A percentile compares a stretch with the other conserved stretches of the same genome.
phyloP scores from a whole-genome alignment of 2,329 filamentous ascomycete genomes.

The Escovopsis sp. region DNA sequence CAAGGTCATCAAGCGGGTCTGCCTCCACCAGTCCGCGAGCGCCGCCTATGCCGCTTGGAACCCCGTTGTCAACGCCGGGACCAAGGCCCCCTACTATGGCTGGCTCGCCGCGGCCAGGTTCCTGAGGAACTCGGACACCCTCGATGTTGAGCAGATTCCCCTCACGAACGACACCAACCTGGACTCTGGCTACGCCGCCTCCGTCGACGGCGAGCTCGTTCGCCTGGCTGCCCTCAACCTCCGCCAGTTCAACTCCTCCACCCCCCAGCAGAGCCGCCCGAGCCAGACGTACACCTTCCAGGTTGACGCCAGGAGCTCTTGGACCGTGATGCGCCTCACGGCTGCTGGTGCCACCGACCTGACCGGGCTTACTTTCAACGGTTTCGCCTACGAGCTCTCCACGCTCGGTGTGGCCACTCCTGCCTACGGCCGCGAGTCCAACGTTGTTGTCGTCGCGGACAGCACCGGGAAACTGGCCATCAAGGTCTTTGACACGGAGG shows the following conservation, averaged over 20 bases:
- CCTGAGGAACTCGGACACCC: conserved; percentile 6
- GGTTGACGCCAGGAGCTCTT: conserved; percentile 4
- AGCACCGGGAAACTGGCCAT: conserved; percentile 5
- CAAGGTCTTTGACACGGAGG: conserved; percentile 8
- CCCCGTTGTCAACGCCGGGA: conserved; percentile 5
- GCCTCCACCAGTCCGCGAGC: conserved; percentile 24
- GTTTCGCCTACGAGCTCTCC: conserved; percentile 8
- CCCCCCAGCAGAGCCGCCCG: conserved; percentile 1
- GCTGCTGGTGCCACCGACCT: conserved; percentile 7
- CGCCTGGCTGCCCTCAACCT: conserved; percentile 10
- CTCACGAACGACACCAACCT: conserved; percentile 5
- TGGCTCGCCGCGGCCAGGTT: conserved; percentile 10
- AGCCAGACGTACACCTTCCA: conserved; percentile 6
- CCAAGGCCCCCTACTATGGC: conserved; percentile 11
- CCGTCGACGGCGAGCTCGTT: conserved; percentile 4
- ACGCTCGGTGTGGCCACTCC: conserved; percentile 6
- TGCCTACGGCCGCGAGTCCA: conserved; percentile 1
- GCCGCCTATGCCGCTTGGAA: conserved; percentile 12
- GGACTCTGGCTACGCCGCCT: conserved; percentile 11
- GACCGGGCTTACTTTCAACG: conserved; percentile 9
- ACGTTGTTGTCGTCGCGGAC: conserved; percentile 5
- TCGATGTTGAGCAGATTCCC: conserved; percentile 5
- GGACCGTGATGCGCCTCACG: conserved; percentile 7
- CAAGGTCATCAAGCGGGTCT: conserved; percentile 18
- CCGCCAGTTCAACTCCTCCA: conserved; percentile 6